phyloP scores from a whole-genome alignment of 768 basidiomycete species.

The Mycena olivaceomarginata region DNA sequence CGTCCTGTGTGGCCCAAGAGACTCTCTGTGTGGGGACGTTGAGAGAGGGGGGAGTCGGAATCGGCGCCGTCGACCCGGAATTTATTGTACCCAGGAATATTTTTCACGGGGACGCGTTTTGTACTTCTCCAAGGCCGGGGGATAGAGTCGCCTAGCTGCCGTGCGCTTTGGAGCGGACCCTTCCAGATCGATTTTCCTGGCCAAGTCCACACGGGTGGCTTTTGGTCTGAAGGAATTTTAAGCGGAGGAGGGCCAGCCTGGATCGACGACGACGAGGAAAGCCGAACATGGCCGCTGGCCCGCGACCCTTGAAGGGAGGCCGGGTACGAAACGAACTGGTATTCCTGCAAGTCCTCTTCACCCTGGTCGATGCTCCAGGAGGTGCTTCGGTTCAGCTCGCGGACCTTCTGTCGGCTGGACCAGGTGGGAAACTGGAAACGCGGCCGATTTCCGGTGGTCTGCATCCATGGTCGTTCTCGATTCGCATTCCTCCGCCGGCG shows the following conservation, averaged over 20 bases:
- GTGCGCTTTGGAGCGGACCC: slow-evolving; percentile 22
- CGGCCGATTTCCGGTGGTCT: slow-evolving; percentile 26
- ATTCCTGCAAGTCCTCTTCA: slow-evolving; percentile 37
- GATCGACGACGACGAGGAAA: slow-evolving; percentile 36
- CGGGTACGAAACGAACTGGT: slow-evolving; percentile 44
- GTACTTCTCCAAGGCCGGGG: slow-evolving; percentile 40
- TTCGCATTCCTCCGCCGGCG: slow-evolving; percentile 26
- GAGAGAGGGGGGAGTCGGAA: slow-evolving; percentile 43
- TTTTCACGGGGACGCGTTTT: slow-evolving; percentile 39
- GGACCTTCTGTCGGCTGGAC: slow-evolving; percentile 34
- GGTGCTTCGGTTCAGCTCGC: slow-evolving; percentile 33
- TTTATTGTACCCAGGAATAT: slow-evolving; percentile 23
- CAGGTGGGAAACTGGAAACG: slow-evolving; percentile 42
- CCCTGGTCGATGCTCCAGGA: slow-evolving; percentile 44
- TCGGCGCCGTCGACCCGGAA: slow-evolving; percentile 40
- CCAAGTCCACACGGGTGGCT: slow-evolving; percentile 29
- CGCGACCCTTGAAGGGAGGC: slow-evolving; percentile 42
- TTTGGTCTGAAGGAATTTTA: slow-evolving; percentile 15
- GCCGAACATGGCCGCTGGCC: slow-evolving; percentile 40
- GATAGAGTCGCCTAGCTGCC: slow-evolving; percentile 12
- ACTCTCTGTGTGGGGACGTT: slow-evolving; percentile 24
- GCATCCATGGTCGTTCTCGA: slow-evolving; percentile 38
- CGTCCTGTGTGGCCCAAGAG: slow-evolving; percentile 20
- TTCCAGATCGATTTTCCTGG: slow-evolving; percentile 40
- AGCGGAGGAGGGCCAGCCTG: slow-evolving; percentile 27